Conservation (phyloP, 257 asterid genomes). For the Gynochthodes officinalis region DNA sequence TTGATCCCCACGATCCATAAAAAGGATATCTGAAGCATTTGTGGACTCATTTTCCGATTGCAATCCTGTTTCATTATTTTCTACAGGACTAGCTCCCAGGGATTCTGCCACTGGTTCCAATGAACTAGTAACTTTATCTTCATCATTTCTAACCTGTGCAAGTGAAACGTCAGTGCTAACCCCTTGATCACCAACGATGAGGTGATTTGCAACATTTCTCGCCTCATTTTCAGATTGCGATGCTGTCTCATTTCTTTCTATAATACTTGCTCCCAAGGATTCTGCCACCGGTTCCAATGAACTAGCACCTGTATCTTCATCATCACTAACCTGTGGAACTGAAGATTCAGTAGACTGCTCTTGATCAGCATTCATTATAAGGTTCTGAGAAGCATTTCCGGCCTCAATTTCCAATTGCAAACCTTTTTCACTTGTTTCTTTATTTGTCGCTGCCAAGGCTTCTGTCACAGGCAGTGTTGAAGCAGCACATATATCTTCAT, state of each 20-base stretch:
- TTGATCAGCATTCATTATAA: background rate
- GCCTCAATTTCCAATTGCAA: conserved; percentile 6
- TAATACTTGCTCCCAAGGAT: background rate
- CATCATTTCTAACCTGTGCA: conserved; percentile 1
- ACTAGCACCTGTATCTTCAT: conserved; percentile 2
- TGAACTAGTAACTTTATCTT: background rate
- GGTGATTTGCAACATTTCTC: background rate
- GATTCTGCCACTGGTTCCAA: conserved; percentile 9
- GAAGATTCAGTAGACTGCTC: background rate
- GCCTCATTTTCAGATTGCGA: conserved; percentile 9
- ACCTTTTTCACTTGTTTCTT: conserved; percentile 13
- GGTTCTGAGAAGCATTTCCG: background rate
- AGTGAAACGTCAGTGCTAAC: background rate
- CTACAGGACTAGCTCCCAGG: background rate
- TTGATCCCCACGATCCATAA: background rate
- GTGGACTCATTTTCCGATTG: conserved; percentile 7
- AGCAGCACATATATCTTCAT: background rate
- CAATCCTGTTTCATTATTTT: conserved; percentile 10
- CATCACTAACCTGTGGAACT: background rate
- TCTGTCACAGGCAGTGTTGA: conserved; percentile 4
- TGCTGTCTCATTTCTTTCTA: conserved; percentile 11
- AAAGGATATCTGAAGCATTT: background rate
- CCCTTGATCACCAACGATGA: background rate
- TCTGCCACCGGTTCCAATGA: conserved; percentile 10
- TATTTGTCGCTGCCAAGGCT: background rate